These are phyloP conservation scores for Pyrenochaeta sp. DNA, from an alignment of 2,329 filamentous ascomycete genomes.

Conservation along the genomic window DNA sequence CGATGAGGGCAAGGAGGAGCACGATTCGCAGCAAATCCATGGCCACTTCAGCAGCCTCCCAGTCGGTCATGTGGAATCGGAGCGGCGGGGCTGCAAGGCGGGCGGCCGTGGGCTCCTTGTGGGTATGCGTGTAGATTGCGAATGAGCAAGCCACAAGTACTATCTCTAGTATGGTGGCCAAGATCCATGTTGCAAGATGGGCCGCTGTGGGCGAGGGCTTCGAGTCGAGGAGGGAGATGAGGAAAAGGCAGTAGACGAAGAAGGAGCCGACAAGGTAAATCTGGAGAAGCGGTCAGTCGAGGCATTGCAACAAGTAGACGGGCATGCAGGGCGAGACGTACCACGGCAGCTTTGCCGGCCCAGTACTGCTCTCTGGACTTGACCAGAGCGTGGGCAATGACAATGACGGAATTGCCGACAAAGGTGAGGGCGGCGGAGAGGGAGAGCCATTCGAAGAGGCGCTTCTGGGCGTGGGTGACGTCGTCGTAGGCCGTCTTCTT, in stretches of 20 bases:
- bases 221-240: slow-evolving; percentile 86
- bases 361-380: slow-evolving; percentile 75
- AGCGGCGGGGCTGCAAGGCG: slow-evolving; percentile 20
- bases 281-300: slow-evolving; percentile 57
- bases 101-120: slow-evolving; percentile 66
- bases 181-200: slow-evolving; percentile 80
- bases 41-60: slow-evolving; percentile 71
- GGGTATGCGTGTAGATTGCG: slow-evolving; percentile 71
- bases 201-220: slow-evolving; percentile 79
- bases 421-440: slow-evolving; percentile 76
- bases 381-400: slow-evolving; percentile 76
- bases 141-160: slow-evolving; percentile 74
- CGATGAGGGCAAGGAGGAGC: slow-evolving; percentile 66
- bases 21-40: slow-evolving; percentile 74
- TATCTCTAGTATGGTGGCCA: slow-evolving; percentile 76
- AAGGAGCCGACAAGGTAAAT: slow-evolving; percentile 85
- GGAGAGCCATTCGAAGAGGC: slow-evolving; percentile 78
- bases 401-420: slow-evolving; percentile 74
- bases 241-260: slow-evolving; percentile 85
- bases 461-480: slow-evolving; percentile 72
- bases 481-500: slow-evolving; percentile 58
- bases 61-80: slow-evolving; percentile 57
- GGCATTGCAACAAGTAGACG: no score
- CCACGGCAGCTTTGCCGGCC: slow-evolving; percentile 79
- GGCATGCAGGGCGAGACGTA: slow-evolving; percentile 57